phyloP scores from a whole-genome alignment of 805 yeast species.

The Saturnispora gosingensis region DNA sequence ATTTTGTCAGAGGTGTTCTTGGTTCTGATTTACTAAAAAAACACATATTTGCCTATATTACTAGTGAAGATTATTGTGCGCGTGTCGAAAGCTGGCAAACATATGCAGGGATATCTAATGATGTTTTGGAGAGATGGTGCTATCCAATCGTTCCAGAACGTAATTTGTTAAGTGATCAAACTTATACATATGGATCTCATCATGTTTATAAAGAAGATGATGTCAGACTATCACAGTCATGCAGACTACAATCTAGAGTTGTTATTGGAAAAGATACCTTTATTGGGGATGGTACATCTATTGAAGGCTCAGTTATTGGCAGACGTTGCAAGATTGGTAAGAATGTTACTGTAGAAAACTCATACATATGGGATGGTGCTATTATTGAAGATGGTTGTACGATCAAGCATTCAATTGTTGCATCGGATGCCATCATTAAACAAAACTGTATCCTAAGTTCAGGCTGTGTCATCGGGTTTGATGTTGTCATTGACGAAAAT shows the following conservation, averaged over 20 bases:
- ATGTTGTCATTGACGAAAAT: constrained; percentile 53
- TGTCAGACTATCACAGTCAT: constrained; percentile 89
- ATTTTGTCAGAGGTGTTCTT: constrained; percentile 84
- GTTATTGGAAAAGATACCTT: constrained; percentile 71
- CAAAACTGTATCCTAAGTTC: constrained; percentile 42
- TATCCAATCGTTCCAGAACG: constrained; percentile 88
- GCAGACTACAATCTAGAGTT: constrained; percentile 70
- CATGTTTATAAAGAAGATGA: constrained; percentile 85
- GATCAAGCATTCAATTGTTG: constrained; percentile 61
- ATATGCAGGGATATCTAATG: constrained; percentile 84
- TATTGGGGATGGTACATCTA: constrained; percentile 64
- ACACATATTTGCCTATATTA: constrained; percentile 79
- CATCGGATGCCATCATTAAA: constrained; percentile 51
- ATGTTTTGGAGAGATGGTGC: constrained; percentile 83
- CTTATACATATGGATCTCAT: constrained; percentile 71
- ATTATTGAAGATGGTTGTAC: constrained; percentile 55
- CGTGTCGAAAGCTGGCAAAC: constrained; percentile 95
- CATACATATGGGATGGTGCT: constrained; percentile 84
- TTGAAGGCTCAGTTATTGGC: constrained; percentile 74
- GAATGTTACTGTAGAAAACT: constrained; percentile 58
- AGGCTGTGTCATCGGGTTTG: constrained; percentile 75
- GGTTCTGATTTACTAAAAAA: constrained; percentile 86
- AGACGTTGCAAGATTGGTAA: constrained; percentile 78
- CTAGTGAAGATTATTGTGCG: constrained; percentile 77
- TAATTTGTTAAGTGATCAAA: constrained; percentile 60